phyloP scores from a whole-genome alignment of 768 basidiomycete species.

The Pleurotus platypus region DNA sequence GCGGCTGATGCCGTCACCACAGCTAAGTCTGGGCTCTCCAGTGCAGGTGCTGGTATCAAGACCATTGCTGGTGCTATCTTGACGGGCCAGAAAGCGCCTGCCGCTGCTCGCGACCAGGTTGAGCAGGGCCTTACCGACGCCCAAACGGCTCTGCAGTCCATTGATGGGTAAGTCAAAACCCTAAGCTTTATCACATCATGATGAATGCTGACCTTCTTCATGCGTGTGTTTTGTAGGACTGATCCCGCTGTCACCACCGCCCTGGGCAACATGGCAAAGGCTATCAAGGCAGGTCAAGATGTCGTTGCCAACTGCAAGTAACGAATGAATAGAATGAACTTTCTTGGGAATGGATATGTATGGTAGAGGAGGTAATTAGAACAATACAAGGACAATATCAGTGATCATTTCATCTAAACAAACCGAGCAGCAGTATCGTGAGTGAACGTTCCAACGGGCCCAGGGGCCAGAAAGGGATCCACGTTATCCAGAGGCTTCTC shows the following conservation, averaged over 20 bases:
- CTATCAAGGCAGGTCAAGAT: constrained; percentile 1
- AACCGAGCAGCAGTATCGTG: too few relatives aligned
- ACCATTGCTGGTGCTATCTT: constrained; percentile 10
- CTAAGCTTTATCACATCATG: neutral
- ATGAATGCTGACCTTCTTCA: neutral
- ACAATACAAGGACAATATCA: too few relatives aligned
- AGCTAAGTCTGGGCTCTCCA: constrained; percentile 2
- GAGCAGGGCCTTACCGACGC: neutral
- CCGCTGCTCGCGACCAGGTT: constrained; percentile 10
- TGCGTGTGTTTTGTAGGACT: neutral
- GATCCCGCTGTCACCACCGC: constrained; percentile 12
- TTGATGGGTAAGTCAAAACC: constrained; percentile 5
- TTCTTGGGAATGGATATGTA: too few relatives aligned
- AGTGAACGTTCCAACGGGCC: too few relatives aligned
- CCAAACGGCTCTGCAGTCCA: constrained; percentile 5
- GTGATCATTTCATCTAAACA: too few relatives aligned
- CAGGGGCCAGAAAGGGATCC: too few relatives aligned
- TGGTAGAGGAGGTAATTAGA: too few relatives aligned
- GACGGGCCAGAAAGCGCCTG: constrained; percentile 10
- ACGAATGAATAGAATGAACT: neutral
- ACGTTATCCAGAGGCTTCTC: too few relatives aligned
- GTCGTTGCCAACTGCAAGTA: constrained; percentile 10
- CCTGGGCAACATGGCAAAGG: neutral
- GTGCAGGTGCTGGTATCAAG: constrained; percentile 7
- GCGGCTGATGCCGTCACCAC: constrained; percentile 2